Evolutionary conservation across 148 eudicot species (phyloP).

Genomic region (Vaccinium darrowii): DNA sequence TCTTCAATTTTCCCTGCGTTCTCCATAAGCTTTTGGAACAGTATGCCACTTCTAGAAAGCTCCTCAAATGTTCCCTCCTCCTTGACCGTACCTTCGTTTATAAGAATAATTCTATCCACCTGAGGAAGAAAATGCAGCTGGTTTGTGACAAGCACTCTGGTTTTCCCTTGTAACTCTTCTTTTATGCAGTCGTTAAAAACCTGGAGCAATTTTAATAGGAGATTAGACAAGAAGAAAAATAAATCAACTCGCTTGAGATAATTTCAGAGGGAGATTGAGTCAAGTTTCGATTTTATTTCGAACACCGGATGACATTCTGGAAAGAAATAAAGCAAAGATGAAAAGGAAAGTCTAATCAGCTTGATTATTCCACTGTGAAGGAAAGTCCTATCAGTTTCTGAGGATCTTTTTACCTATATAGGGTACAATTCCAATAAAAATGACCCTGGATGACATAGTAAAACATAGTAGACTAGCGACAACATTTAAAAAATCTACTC

Average conservation of each 20-base stretch:
- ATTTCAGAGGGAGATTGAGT: neutral
- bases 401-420: neutral
- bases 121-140: constrained; percentile 70
- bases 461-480: neutral
- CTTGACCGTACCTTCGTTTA: constrained; percentile 56
- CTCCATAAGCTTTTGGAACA: constrained; percentile 57
- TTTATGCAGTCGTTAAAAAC: constrained; percentile 55
- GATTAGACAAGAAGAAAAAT: neutral
- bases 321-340: neutral
- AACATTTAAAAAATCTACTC: neutral
- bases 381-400: neutral
- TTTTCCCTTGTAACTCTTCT: constrained; percentile 57
- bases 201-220: constrained; percentile 23
- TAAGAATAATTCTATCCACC: constrained; percentile 52
- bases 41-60: constrained; percentile 44
- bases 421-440: neutral
- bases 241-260: neutral
- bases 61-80: constrained; percentile 67
- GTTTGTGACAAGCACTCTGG: constrained; percentile 65
- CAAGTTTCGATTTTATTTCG: neutral
- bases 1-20: constrained; percentile 61
- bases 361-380: neutral
- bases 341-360: neutral
- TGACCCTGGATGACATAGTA: neutral
- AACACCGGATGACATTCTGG: neutral